These are phyloP conservation scores for Crithidia thermophila DNA, from an alignment of 208 protist species.

Conservation along the genomic window DNA sequence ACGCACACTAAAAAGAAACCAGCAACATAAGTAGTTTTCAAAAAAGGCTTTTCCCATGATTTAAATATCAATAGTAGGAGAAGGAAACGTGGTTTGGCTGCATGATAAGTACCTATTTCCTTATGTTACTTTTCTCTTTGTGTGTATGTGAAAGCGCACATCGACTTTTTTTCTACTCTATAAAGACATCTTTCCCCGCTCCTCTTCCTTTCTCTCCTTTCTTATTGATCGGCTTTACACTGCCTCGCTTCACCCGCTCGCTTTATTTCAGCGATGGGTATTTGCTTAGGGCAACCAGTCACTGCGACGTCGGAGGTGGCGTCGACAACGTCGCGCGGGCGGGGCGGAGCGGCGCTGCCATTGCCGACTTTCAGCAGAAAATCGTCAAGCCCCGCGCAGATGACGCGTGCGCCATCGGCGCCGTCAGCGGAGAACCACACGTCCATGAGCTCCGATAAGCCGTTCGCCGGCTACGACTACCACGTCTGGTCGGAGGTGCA, in stretches of 20 bases:
- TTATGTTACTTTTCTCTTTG: not conserved
- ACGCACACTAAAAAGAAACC: too few relatives aligned
- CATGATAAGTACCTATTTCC: not conserved
- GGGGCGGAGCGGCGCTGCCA: not conserved
- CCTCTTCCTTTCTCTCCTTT: not conserved
- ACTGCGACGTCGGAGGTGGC: conserved; percentile 3
- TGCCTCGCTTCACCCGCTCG: not conserved
- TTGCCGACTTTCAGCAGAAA: not conserved
- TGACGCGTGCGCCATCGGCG: not conserved
- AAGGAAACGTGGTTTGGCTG: not conserved
- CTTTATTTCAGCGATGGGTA: conserved; percentile 10
- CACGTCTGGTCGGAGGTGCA: conserved; percentile 21
- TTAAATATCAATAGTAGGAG: not conserved
- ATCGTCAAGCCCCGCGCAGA: not conserved
- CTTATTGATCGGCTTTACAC: not conserved
- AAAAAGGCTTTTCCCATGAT: too few relatives aligned
- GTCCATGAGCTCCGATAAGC: conserved; percentile 10
- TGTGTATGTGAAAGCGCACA: not conserved
- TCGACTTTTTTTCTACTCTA: not conserved
- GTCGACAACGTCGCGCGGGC: not conserved
- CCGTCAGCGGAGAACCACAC: not conserved
- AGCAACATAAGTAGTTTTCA: too few relatives aligned
- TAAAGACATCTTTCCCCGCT: not conserved
- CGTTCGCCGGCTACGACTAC: conserved; percentile 25
- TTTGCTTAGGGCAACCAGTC: conserved; percentile 3